phyloP scores from a whole-genome alignment of 2,329 filamentous ascomycete species.

The Clonostachys byssicola region DNA sequence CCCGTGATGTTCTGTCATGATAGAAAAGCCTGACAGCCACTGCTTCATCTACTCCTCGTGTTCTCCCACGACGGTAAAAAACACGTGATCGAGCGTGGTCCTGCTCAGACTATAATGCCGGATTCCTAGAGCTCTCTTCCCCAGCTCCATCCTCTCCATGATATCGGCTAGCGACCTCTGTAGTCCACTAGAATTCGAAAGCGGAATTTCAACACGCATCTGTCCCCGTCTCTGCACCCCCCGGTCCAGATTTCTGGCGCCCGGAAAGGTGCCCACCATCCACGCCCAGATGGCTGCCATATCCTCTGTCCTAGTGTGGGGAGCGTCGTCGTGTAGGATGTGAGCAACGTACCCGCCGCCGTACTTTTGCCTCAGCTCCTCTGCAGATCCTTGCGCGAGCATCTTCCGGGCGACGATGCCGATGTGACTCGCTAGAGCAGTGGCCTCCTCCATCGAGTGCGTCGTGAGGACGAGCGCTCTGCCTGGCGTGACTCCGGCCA shows the following conservation, averaged over 20 bases:
- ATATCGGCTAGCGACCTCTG: constrained; percentile 16
- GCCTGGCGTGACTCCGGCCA: constrained; percentile 68
- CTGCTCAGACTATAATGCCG: constrained; percentile 64
- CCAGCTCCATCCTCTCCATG: constrained; percentile 46
- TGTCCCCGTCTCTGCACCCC: constrained; percentile 76
- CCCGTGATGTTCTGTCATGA: too few relatives aligned
- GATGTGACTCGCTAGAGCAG: constrained; percentile 76
- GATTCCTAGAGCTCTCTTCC: constrained; percentile 52
- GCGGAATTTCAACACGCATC: constrained; percentile 57
- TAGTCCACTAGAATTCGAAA: background rate
- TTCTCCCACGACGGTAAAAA: constrained; percentile 62
- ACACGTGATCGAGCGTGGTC: constrained; percentile 67
- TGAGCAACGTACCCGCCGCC: constrained; percentile 80
- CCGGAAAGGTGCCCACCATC: constrained; percentile 57
- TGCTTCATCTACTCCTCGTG: constrained; percentile 29
- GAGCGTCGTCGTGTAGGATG: constrained; percentile 69
- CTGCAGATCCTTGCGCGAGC: constrained; percentile 76
- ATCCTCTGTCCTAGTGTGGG: constrained; percentile 65
- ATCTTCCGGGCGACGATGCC: constrained; percentile 83
- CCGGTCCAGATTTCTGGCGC: constrained; percentile 60
- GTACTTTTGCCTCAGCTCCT: constrained; percentile 67
- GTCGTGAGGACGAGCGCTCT: constrained; percentile 85
- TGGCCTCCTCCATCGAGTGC: constrained; percentile 93
- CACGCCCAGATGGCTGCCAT: constrained; percentile 64
- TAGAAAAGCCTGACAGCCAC: too few relatives aligned